phyloP scores from a whole-genome alignment of 441 rosid species.

The Viola pubescens region DNA sequence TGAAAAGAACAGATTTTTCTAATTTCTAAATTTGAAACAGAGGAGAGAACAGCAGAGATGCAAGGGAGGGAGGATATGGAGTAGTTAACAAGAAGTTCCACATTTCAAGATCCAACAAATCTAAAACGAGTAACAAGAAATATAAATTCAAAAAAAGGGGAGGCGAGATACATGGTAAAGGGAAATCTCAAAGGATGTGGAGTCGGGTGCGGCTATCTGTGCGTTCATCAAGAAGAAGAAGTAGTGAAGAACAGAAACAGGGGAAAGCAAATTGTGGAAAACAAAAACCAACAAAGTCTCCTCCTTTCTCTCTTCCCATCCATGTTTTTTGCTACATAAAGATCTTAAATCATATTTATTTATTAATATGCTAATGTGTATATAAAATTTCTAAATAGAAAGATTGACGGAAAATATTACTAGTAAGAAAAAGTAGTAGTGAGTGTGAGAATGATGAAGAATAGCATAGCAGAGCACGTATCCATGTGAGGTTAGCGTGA shows the following conservation, averaged over 20 bases:
- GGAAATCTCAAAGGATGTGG: conserved; percentile 43
- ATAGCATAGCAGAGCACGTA: conserved; percentile 10
- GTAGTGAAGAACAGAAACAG: too few species aligned
- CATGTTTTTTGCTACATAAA: conserved; percentile 44
- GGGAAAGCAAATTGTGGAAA: too few species aligned
- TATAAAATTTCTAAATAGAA: too few species aligned
- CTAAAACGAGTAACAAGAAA: conserved; percentile 33
- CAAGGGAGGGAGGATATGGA: conserved; percentile 12
- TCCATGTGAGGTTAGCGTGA: conserved; percentile 23
- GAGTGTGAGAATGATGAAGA: not conserved
- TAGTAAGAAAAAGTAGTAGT: not conserved
- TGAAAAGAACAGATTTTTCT: too few species aligned
- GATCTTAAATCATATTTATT: conserved; percentile 7
- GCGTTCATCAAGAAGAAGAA: conserved; percentile 29
- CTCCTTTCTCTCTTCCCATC: conserved; percentile 14
- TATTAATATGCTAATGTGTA: too few species aligned
- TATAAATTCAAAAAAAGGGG: conserved; percentile 23
- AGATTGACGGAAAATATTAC: too few species aligned
- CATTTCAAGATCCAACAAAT: conserved; percentile 31
- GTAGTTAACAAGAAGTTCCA: conserved; percentile 23
- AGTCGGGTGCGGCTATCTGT: conserved; percentile 39
- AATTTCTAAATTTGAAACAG: too few species aligned
- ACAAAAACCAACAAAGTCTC: conserved; percentile 21
- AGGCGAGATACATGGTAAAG: conserved; percentile 41
- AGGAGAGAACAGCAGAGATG: not conserved